phyloP scores from a whole-genome alignment of 2,329 filamentous ascomycete genomes.

The Xylariaceae sp. region DNA sequence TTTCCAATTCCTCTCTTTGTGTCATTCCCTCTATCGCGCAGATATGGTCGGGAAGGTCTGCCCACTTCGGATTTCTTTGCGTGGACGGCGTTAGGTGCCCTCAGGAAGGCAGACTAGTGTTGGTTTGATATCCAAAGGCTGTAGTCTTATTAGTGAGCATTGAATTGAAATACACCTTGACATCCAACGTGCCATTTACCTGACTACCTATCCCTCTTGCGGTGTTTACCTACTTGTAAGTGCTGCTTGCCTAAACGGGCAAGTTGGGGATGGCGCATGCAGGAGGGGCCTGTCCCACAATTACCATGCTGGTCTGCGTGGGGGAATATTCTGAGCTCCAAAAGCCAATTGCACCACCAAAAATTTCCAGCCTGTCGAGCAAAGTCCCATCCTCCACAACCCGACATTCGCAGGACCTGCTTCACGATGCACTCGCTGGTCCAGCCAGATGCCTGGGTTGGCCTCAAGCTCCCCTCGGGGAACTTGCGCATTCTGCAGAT shows the following conservation, averaged over 20 bases:
- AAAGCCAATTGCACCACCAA: too few relatives aligned
- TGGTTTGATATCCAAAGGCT: slow-evolving; percentile 10
- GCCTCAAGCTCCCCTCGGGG: slow-evolving; percentile 55
- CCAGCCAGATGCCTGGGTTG: slow-evolving; percentile 57
- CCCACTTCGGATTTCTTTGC: background rate
- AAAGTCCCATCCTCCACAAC: too few relatives aligned
- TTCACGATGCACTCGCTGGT: slow-evolving; percentile 39
- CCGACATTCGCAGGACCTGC: too few relatives aligned
- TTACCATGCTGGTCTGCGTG: background rate
- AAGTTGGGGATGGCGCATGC: background rate
- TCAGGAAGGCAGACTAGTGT: background rate
- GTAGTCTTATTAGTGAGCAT: background rate
- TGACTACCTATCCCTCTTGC: background rate
- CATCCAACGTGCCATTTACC: too few relatives aligned
- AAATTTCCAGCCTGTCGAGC: too few relatives aligned
- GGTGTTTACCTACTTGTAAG: background rate
- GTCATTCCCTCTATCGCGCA: too few relatives aligned
- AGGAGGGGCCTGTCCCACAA: background rate
- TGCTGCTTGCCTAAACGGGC: slow-evolving; percentile 4
- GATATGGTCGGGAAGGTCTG: too few relatives aligned
- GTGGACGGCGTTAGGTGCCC: slow-evolving; percentile 1
- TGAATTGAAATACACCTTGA: too few relatives aligned
- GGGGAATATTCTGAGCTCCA: background rate
- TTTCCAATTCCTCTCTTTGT: too few relatives aligned
- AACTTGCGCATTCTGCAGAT: slow-evolving; percentile 54